A percentile compares a stretch with the other conserved stretches of the same genome.
Evolutionary conservation across 2,329 filamentous ascomycete genomes (phyloP).

Genomic region (Hypomyces rosellus): DNA sequence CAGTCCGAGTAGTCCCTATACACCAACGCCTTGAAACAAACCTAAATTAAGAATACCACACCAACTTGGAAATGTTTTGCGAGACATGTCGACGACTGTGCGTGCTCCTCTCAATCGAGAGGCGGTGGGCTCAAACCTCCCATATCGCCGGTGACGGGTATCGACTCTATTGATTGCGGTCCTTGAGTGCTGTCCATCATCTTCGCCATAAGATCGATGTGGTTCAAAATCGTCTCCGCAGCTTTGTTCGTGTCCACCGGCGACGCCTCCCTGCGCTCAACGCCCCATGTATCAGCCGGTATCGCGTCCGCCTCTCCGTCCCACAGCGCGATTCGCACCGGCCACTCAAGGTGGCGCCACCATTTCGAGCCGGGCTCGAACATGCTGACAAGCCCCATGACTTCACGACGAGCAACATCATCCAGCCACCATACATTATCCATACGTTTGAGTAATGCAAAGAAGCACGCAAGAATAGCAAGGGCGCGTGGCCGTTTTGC

Average conservation of each 20-base stretch:
- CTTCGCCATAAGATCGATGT: constrained; percentile 35
- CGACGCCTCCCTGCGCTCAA: constrained; percentile 38
- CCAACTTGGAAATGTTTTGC: too few relatives aligned
- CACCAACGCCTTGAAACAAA: constrained; percentile 5
- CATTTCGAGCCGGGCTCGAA: constrained; percentile 54
- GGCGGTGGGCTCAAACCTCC: constrained; percentile 25
- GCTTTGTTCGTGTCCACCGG: constrained; percentile 25
- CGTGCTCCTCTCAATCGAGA: constrained; percentile 22
- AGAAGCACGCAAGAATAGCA: constrained; percentile 60
- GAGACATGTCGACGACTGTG: too few relatives aligned
- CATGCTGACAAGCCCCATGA: constrained; percentile 55
- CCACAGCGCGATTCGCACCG: constrained; percentile 52
- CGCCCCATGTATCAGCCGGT: constrained; percentile 52
- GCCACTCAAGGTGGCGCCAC: constrained; percentile 58
- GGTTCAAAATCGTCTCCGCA: constrained; percentile 31
- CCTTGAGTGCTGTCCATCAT: constrained; percentile 24
- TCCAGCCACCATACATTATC: constrained; percentile 64
- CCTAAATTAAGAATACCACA: not conserved
- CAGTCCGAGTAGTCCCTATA: not conserved
- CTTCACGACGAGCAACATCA: constrained; percentile 58
- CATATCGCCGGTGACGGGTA: constrained; percentile 25
- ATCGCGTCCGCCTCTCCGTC: constrained; percentile 43
- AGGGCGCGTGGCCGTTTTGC: constrained; percentile 55
- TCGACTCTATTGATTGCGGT: constrained; percentile 21
- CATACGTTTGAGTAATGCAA: constrained; percentile 56